phyloP scores from a whole-genome alignment of 2,329 filamentous ascomycete genomes.

The Rosellinia necatrix region DNA sequence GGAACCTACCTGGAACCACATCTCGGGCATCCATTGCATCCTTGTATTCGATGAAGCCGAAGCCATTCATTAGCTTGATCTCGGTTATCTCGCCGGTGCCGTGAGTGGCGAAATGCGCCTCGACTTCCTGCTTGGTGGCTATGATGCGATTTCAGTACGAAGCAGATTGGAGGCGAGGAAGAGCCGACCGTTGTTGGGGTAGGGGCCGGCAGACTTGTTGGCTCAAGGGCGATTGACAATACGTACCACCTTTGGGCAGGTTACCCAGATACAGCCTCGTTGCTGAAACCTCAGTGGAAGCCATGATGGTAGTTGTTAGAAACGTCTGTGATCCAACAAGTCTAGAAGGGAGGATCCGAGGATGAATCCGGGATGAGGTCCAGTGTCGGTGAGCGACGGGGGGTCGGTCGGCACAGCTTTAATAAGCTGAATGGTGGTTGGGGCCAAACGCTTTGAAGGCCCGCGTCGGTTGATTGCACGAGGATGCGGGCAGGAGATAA shows the following conservation, averaged over 20 bases:
- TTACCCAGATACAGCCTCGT: slow-evolving; percentile 98
- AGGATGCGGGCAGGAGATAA: neutral
- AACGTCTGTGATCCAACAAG: slow-evolving; percentile 14
- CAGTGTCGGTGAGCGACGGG: slow-evolving; percentile 14
- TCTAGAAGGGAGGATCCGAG: slow-evolving; percentile 4
- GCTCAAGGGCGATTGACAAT: slow-evolving; percentile 7
- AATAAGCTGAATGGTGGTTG: neutral
- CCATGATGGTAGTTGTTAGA: slow-evolving; percentile 31
- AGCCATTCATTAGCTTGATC: slow-evolving; percentile 99
- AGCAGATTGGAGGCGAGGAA: neutral
- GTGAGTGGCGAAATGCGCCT: slow-evolving; percentile 93
- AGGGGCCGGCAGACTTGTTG: neutral
- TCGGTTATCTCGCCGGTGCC: slow-evolving; percentile 97
- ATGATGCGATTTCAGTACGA: slow-evolving; percentile 20
- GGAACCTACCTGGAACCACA: slow-evolving; percentile 86
- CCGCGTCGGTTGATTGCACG: neutral
- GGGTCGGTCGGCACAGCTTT: neutral
- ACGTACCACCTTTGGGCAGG: slow-evolving; percentile 91
- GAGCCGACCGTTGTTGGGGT: slow-evolving; percentile 10
- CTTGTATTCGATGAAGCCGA: slow-evolving; percentile 99
- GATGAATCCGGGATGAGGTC: slow-evolving; percentile 1
- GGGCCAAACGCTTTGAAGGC: slow-evolving; percentile 2
- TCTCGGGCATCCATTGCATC: slow-evolving; percentile 97
- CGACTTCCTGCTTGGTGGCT: slow-evolving; percentile 90
- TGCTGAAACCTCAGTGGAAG: slow-evolving; percentile 72